A percentile compares a stretch with the other conserved stretches of the same genome.
phyloP scores from a whole-genome alignment of 2,329 filamentous ascomycete species.

The Cladophialophora chaetospira region DNA sequence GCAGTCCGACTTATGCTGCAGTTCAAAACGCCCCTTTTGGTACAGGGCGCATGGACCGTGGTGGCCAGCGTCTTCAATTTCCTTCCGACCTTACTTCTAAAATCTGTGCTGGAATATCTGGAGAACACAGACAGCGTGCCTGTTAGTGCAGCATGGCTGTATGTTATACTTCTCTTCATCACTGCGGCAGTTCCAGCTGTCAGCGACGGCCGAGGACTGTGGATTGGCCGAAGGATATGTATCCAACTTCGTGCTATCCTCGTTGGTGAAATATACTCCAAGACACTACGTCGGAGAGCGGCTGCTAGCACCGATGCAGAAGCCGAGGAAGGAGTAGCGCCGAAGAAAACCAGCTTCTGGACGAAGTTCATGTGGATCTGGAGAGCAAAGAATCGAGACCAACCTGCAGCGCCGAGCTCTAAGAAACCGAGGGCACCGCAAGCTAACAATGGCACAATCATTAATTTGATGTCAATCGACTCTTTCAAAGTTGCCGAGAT shows the following conservation, averaged over 20 bases:
- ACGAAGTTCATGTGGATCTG: conserved; percentile 56
- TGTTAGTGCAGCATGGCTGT: conserved; percentile 89
- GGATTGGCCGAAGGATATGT: conserved; percentile 91
- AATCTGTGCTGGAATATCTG: conserved; percentile 91
- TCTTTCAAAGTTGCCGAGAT: conserved; percentile 98
- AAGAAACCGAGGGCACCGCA: conserved; percentile 62
- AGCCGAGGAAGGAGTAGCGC: conserved; percentile 58
- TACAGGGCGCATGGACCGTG: conserved; percentile 78
- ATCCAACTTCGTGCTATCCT: conserved; percentile 92
- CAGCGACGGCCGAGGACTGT: conserved; percentile 81
- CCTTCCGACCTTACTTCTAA: conserved; percentile 84
- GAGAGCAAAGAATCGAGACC: conserved; percentile 51
- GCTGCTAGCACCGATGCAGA: conserved; percentile 74
- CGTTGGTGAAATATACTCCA: conserved; percentile 95
- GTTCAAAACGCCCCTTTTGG: conserved; percentile 74
- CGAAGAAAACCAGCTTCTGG: conserved; percentile 39
- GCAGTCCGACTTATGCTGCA: conserved; percentile 80
- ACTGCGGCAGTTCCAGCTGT: conserved; percentile 80
- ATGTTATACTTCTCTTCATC: conserved; percentile 84
- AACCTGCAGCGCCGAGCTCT: conserved; percentile 27
- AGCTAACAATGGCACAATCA: conserved; percentile 95
- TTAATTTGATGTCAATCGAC: conserved; percentile 99
- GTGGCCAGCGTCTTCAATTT: conserved; percentile 84
- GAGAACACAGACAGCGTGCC: conserved; percentile 76
- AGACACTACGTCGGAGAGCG: conserved; percentile 87